Conservation (phyloP, 176 grass and related monocot genomes). For the Ampelocalamus luodianensis region DNA sequence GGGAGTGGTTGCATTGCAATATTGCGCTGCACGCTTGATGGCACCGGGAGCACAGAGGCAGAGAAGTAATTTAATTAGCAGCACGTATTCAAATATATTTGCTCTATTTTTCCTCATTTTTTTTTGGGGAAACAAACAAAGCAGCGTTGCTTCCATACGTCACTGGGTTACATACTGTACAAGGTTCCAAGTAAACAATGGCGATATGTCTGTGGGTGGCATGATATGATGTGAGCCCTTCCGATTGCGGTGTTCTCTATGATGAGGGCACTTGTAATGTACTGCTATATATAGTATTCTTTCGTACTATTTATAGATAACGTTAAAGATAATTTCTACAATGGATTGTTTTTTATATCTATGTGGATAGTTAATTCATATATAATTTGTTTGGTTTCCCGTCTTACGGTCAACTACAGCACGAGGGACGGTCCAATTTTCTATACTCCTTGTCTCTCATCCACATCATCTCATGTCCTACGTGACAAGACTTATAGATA, state of each 20-base stretch:
- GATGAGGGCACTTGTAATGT: no score
- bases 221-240: background rate
- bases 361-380: no score
- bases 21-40: background rate
- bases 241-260: background rate
- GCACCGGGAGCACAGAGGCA: conserved; percentile 16
- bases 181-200: conserved; percentile 50
- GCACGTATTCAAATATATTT: conserved; percentile 9
- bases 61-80: background rate
- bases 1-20: background rate
- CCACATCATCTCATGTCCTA: no score
- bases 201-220: conserved; percentile 24
- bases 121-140: conserved; percentile 22
- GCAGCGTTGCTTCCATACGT: conserved; percentile 24
- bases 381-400: no score
- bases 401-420: no score
- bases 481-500: no score
- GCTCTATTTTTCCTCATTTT: background rate
- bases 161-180: conserved; percentile 15
- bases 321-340: no score
- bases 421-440: no score
- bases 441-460: no score
- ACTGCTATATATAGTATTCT: no score
- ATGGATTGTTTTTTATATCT: no score
- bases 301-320: no score